Conservation (phyloP, 345 rosid species). For the Eucalyptus pauciflora region DNA sequence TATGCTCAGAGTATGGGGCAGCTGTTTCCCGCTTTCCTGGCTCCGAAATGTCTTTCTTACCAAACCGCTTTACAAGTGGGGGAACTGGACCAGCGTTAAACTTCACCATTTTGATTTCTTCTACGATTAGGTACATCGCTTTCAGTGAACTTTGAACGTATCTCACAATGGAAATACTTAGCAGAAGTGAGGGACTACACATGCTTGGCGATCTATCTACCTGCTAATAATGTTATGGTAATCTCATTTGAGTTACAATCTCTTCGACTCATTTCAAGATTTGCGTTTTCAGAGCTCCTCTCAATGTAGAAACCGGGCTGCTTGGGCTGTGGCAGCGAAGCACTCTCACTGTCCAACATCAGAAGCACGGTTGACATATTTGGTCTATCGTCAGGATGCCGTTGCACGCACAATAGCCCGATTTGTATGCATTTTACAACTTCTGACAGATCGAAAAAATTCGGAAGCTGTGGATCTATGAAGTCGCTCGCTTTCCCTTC, state of each 20-base stretch:
- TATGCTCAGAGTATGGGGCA: not conserved
- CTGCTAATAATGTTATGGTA: not conserved
- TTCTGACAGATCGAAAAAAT: slow-evolving; percentile 2
- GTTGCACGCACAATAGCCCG: slow-evolving; percentile 34
- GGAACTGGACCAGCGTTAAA: not conserved
- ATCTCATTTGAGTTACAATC: not conserved
- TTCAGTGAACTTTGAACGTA: not conserved
- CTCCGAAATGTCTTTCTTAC: not conserved
- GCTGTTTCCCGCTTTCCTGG: not conserved
- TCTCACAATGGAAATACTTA: not conserved
- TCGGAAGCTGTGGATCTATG: slow-evolving; percentile 4
- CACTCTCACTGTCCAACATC: not conserved
- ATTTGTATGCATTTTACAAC: slow-evolving; percentile 18
- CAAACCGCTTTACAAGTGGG: not conserved
- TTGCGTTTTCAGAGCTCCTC: not conserved
- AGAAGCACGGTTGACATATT: not conserved
- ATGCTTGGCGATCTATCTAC: not conserved
- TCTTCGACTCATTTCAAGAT: not conserved
- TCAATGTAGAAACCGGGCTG: not conserved
- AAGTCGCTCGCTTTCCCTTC: slow-evolving; percentile 3
- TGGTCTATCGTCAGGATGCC: slow-evolving; percentile 22
- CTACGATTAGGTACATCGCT: not conserved
- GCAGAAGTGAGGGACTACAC: not conserved
- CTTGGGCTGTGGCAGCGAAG: not conserved
- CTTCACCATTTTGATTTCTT: not conserved